Evolutionary conservation across 331 rosid genomes (phyloP), one percentile per base, ranked within the genome.

Genomic region (Telfairia occidentalis): DNA sequence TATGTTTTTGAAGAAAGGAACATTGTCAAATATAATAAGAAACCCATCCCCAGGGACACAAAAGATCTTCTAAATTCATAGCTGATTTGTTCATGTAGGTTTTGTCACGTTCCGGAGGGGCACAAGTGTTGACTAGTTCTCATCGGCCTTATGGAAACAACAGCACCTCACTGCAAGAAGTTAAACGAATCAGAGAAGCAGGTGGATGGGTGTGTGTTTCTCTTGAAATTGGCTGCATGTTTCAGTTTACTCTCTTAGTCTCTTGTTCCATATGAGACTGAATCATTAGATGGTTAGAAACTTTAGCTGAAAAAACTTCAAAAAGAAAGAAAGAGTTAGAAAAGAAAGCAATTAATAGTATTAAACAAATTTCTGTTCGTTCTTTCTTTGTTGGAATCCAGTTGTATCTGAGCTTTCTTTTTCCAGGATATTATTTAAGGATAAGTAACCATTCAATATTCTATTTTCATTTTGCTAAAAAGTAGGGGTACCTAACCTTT

Each of bases 121-220:
- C 87, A 28, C 92, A 95, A 81, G 82, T 84, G 34, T 83, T 95
- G 84, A 92, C 96, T 42, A 84, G 81, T 82, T 92, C 97, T 66
- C 99, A 95, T 83, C 83, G 99, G 73, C 99, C 99, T 8, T 90
- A 89, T 76, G 99, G 99, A 84, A 95, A 79, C 83, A 91, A 86
- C 89, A 87, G 76, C 58, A 78, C 50, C 77, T 86, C 96, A 76
- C 93, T 92, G 48, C 88, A 89, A 86, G 99, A 95, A 83, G 86
- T 95, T 77, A 90, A 60, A 86, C 92, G 99, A 89, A 85, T 95
- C 83, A 88, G 97, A 89, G 96, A 92, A 75, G 99, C 97, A 92
- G 97, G 99, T 88, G 99, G 99, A 88, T 95, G 99, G 99, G 99
- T 95, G 97, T 91, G 98, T 67, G 65, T 71, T 73, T 52, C 77